Conservation (phyloP, 352 stramenopile species). For the Phytophthora boehmeriae region DNA sequence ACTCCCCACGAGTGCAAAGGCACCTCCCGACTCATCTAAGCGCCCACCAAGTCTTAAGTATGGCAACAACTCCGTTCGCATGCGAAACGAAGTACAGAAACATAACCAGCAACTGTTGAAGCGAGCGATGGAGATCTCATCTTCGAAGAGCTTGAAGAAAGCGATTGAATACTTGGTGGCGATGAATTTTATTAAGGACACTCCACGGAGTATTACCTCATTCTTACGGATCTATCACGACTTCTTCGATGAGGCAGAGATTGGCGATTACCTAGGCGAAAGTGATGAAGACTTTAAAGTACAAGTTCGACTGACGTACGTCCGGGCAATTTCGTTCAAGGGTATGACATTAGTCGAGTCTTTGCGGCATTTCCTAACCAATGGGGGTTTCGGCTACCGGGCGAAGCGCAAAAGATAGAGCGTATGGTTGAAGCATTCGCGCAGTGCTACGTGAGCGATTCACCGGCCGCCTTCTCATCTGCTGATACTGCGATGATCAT, state of each 20-base stretch:
- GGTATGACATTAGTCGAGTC: constrained; percentile 97
- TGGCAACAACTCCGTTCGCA: constrained; percentile 69
- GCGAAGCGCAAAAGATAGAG: constrained; percentile 99
- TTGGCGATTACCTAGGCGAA: constrained; percentile 97
- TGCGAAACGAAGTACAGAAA: constrained; percentile 86
- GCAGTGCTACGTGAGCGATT: constrained; percentile 98
- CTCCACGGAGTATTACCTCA: constrained; percentile 89
- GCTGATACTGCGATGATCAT: constrained; percentile 90
- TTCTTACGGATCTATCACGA: constrained; percentile 96
- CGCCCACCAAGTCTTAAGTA: constrained; percentile 36
- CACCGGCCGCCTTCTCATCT: constrained; percentile 65
- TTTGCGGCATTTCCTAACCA: constrained; percentile 96
- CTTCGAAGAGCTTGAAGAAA: constrained; percentile 87
- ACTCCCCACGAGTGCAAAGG: constrained; percentile 18
- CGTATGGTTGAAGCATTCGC: constrained; percentile 97
- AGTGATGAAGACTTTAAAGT: constrained; percentile 88
- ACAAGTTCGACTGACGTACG: constrained; percentile 95
- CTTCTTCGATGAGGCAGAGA: constrained; percentile 90
- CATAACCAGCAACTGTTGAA: constrained; percentile 82
- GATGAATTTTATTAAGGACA: constrained; percentile 89
- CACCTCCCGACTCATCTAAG: constrained; percentile 9
- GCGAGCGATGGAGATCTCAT: constrained; percentile 80
- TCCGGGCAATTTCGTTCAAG: constrained; percentile 96
- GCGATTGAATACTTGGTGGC: constrained; percentile 85
- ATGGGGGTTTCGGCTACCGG: constrained; percentile 97